phyloP scores from a whole-genome alignment of 805 yeast species.

The Candida xyloterini region DNA sequence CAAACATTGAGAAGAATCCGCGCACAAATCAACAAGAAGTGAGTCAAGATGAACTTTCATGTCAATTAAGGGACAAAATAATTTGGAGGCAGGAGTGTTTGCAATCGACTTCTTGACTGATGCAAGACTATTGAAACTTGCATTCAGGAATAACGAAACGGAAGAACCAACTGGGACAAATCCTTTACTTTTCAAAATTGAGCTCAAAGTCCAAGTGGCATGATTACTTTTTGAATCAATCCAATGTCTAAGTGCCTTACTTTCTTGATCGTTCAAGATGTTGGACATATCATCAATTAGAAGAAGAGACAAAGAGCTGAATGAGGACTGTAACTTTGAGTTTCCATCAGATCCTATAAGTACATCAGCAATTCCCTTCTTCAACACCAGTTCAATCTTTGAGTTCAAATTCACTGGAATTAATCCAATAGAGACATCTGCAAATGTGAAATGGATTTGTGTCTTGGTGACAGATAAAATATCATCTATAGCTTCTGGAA shows the following conservation, averaged over 20 bases:
- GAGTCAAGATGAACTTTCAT: conserved; percentile 48
- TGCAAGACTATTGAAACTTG: conserved; percentile 13
- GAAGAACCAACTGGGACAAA: conserved; percentile 51
- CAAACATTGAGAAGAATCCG: conserved; percentile 79
- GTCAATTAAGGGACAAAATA: conserved; percentile 35
- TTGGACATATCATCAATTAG: conserved; percentile 61
- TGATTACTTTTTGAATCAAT: conserved; percentile 16
- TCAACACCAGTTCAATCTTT: conserved; percentile 50
- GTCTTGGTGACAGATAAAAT: conserved; percentile 1
- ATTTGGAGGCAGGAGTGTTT: neutral
- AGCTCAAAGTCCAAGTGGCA: conserved; percentile 39
- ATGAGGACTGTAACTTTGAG: conserved; percentile 30
- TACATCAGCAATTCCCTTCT: conserved; percentile 54
- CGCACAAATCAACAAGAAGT: conserved; percentile 59
- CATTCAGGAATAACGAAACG: conserved; percentile 37
- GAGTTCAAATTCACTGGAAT: conserved; percentile 59
- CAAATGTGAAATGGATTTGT: conserved; percentile 33
- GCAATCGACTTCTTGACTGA: conserved; percentile 11
- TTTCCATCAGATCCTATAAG: conserved; percentile 30
- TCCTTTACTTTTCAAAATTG: conserved; percentile 45
- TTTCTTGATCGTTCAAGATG: conserved; percentile 31
- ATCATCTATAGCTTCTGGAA: too few relatives aligned
- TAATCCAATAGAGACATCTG: conserved; percentile 59
- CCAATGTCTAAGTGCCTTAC: conserved; percentile 24
- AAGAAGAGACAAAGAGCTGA: conserved; percentile 49